phyloP scores from a whole-genome alignment of 768 basidiomycete species.

The Rubroboletus satanas region DNA sequence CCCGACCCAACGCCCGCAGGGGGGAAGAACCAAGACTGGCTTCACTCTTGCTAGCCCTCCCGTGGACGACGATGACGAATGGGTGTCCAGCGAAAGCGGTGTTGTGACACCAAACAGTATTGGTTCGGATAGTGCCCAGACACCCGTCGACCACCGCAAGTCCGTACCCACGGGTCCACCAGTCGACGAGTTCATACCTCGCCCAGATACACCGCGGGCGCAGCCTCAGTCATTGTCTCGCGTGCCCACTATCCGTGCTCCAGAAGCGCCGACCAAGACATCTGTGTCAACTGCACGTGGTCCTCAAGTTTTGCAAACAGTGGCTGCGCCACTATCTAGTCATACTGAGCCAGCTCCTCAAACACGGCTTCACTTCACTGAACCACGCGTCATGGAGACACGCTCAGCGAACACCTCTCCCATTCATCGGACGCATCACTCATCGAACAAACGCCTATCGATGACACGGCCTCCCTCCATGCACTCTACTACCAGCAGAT shows the following conservation, averaged over 20 bases:
- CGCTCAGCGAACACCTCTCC: conserved; percentile 42
- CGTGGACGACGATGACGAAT: conserved; percentile 60
- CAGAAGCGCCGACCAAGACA: conserved; percentile 21
- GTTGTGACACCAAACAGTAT: conserved; percentile 59
- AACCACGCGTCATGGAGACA: conserved; percentile 24
- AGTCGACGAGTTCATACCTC: conserved; percentile 18
- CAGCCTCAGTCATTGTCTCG: conserved; percentile 32
- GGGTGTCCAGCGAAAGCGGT: conserved; percentile 77
- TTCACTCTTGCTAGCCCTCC: conserved; percentile 56
- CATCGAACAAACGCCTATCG: conserved; percentile 38
- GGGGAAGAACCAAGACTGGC: conserved; percentile 42
- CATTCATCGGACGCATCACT: conserved; percentile 33
- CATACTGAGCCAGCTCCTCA: conserved; percentile 9
- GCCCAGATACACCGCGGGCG: conserved; percentile 31
- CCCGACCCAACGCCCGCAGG: conserved; percentile 28
- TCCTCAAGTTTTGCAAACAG: conserved; percentile 8
- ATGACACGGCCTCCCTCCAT: conserved; percentile 60
- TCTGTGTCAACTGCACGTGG: conserved; percentile 18
- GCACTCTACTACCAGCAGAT: conserved; percentile 47
- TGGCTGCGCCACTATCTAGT: conserved; percentile 12
- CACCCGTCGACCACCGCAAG: conserved; percentile 29
- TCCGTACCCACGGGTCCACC: conserved; percentile 7
- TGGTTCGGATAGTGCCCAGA: conserved; percentile 41
- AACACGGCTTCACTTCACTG: conserved; percentile 18
- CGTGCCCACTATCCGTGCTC: conserved; percentile 31